Conservation (phyloP, 176 grass and related monocot species). For the Eleusine coracana region DNA sequence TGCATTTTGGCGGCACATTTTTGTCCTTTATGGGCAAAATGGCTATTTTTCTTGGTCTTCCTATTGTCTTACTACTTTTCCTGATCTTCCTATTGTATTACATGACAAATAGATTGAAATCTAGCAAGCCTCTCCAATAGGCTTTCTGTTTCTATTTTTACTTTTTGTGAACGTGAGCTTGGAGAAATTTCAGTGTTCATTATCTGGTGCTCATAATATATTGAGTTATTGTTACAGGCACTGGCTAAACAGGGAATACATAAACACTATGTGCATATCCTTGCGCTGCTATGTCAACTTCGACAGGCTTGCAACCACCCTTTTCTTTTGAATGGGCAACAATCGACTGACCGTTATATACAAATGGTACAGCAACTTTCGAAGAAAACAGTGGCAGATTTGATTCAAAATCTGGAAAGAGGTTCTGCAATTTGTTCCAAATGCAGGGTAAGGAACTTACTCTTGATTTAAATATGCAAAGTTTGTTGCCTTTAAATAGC, state of each 20-base stretch:
- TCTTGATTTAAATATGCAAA: constrained; percentile 14
- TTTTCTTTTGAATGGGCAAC: constrained; percentile 65
- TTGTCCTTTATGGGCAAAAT: no score
- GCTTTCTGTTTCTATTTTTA: background rate
- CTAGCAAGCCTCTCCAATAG: no score
- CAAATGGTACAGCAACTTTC: constrained; percentile 79
- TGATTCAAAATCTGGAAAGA: constrained; percentile 64
- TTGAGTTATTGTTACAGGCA: constrained; percentile 47
- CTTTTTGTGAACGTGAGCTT: no score
- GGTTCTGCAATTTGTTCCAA: constrained; percentile 63
- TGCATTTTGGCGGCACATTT: background rate
- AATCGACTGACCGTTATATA: constrained; percentile 53
- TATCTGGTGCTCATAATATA: constrained; percentile 18
- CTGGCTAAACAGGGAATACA: constrained; percentile 73
- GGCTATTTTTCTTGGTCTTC: no score
- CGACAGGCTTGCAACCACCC: constrained; percentile 93
- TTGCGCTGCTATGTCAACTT: constrained; percentile 79
- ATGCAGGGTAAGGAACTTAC: constrained; percentile 66
- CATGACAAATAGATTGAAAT: no score
- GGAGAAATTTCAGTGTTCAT: background rate
- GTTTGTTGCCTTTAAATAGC: background rate
- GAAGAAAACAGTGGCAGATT: constrained; percentile 56
- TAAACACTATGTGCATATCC: constrained; percentile 72
- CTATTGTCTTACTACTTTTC: no score
- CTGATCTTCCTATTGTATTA: no score